Evolutionary conservation across 1,284 basidiomycete genomes (phyloP).

Genomic region (Rhodotorula sp.): DNA sequence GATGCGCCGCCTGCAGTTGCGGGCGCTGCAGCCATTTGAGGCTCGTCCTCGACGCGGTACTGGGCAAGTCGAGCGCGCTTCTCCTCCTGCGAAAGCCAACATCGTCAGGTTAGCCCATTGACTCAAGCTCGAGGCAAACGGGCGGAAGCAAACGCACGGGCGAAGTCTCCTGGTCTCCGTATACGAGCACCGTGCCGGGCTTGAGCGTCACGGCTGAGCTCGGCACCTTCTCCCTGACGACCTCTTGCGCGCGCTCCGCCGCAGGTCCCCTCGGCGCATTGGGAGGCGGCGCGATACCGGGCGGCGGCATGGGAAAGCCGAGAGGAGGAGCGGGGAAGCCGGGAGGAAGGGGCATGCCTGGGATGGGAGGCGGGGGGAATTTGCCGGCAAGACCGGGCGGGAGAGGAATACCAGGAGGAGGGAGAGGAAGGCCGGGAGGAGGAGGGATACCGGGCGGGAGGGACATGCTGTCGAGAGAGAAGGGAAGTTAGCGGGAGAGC

Average conservation of each 20-base stretch:
- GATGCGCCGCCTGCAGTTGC: conserved; percentile 15
- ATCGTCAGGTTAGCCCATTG: background rate
- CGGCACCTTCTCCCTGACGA: conserved; percentile 55
- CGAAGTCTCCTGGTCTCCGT: conserved; percentile 70
- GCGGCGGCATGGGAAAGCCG: conserved; percentile 50
- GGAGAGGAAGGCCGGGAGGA: conserved; percentile 24
- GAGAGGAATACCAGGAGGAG: conserved; percentile 17
- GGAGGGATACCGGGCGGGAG: conserved; percentile 33
- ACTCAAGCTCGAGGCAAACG: background rate
- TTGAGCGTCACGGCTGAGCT: conserved; percentile 61
- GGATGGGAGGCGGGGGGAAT: conserved; percentile 3
- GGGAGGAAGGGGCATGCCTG: conserved; percentile 17
- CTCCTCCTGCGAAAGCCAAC: conserved; percentile 61
- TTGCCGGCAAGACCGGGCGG: conserved; percentile 4
- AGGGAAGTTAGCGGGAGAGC: conserved; percentile 1
- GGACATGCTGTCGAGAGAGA: conserved; percentile 28
- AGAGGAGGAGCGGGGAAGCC: conserved; percentile 34
- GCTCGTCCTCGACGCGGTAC: conserved; percentile 35
- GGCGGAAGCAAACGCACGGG: conserved; percentile 55
- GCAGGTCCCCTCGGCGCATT: conserved; percentile 37
- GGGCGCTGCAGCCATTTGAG: conserved; percentile 15
- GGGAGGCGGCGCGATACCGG: conserved; percentile 45
- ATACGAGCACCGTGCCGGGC: conserved; percentile 72
- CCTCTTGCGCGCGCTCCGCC: conserved; percentile 41
- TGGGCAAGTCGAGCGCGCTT: conserved; percentile 58